Percentiles rank a stretch among this genome's conserved stretches.
These are phyloP conservation scores for Cicer judaicum DNA, from an alignment of 306 rosid genomes.

Conservation along the genomic window DNA sequence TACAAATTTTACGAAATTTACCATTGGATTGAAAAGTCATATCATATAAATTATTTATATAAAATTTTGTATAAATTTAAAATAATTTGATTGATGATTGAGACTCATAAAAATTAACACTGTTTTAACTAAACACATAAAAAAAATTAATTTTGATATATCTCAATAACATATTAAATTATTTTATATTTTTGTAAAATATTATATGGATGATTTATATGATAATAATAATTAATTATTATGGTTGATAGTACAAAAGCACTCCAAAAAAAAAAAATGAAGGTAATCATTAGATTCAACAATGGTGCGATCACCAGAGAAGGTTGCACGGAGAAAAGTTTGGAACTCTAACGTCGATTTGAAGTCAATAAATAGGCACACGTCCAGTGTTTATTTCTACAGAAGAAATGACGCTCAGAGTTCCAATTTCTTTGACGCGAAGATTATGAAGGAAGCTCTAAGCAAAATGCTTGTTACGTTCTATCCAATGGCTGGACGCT, in stretches of 20 bases:
- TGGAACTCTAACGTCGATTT: conserved; percentile 87
- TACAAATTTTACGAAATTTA: too few relatives aligned
- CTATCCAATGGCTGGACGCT: conserved; percentile 83
- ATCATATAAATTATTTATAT: too few relatives aligned
- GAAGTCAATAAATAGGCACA: conserved; percentile 66
- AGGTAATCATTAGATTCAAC: conserved; percentile 63
- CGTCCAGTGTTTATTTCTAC: conserved; percentile 82
- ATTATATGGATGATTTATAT: too few relatives aligned
- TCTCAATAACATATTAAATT: too few relatives aligned
- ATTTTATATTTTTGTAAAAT: too few relatives aligned
- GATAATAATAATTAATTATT: background rate
- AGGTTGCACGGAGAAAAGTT: conserved; percentile 46
- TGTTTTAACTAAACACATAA: too few relatives aligned
- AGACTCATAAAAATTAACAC: too few relatives aligned
- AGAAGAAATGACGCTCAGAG: conserved; percentile 41
- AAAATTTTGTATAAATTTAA: too few relatives aligned
- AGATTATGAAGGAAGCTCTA: conserved; percentile 62
- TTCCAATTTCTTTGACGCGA: conserved; percentile 60
- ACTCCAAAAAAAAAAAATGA: background rate
- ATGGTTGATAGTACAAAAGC: background rate
- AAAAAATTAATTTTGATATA: too few relatives aligned
- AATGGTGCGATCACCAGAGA: conserved; percentile 72
- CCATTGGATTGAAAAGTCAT: too few relatives aligned
- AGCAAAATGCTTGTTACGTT: conserved; percentile 72
- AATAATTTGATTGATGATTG: too few relatives aligned